A percentile compares a stretch with the other conserved stretches of the same genome.
Conservation (phyloP, 768 basidiomycete genomes). For the Lactarius tabidus region DNA sequence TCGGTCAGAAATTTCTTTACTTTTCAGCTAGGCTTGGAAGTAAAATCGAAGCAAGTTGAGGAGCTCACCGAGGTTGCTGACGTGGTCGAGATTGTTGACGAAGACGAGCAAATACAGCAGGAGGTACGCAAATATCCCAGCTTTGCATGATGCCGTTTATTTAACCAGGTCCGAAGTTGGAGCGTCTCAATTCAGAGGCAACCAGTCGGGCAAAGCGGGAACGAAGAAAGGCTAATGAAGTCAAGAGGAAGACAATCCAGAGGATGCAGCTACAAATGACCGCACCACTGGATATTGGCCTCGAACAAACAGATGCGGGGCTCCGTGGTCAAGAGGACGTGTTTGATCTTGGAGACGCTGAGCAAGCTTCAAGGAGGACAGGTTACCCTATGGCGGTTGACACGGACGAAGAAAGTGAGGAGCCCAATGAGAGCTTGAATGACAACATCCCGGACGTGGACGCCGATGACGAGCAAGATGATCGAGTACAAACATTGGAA, state of each 20-base stretch:
- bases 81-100: conserved; percentile 66
- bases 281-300: conserved; percentile 92
- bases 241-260: conserved; percentile 81
- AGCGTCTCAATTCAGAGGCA: conserved; percentile 75
- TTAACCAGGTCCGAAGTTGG: conserved; percentile 51
- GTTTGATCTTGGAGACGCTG: conserved; percentile 74
- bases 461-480: conserved; percentile 67
- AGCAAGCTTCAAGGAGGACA: conserved; percentile 41
- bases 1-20: not conserved
- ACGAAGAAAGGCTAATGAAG: conserved; percentile 81
- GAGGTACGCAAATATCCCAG: conserved; percentile 56
- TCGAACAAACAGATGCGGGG: conserved; percentile 75
- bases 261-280: conserved; percentile 98
- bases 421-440: conserved; percentile 39
- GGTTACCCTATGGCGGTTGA: conserved; percentile 32
- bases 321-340: conserved; percentile 82
- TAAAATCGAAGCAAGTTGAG: conserved; percentile 66
- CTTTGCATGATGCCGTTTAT: conserved; percentile 14
- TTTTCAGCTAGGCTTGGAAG: conserved; percentile 74
- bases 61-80: conserved; percentile 73
- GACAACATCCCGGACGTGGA: conserved; percentile 47
- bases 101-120: conserved; percentile 84
- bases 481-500: conserved; percentile 62
- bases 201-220: conserved; percentile 72
- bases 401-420: conserved; percentile 40